Base-by-base conservation (phyloP, 2,329 filamentous ascomycete genomes). In the Samsoniella hepiali region DNA sequence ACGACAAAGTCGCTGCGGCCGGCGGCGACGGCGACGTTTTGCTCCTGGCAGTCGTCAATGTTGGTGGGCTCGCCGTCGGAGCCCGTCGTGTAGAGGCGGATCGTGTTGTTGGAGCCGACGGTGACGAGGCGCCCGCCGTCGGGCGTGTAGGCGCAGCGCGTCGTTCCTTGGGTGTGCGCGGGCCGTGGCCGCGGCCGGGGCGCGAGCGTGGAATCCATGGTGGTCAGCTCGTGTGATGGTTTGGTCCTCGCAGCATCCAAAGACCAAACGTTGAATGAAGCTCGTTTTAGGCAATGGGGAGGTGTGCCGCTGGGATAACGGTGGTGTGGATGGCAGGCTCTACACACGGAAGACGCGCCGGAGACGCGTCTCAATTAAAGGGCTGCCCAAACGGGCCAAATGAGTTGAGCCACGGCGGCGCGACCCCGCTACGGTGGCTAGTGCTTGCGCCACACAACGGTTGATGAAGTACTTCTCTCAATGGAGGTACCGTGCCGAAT, bases 41-140 rank as follows among this genome's bases (percentile, higher is more conserved):
- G 89, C 69, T 97, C 94, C 65, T 90, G 90, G 62, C 90, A 92
- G 67, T 97, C 92, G 73, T 98, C 94, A 63, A 99, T 89, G 63
- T 94, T 97, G 64, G 86, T 88, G 10, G 96, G 95, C 74, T 99
- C 95, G 69, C 93, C 93, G 78, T 96, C 91, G 45, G 90, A 95
- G 65, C 91, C 92, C 15, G 93, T 95, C 68, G 89, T 91, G 80
- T 96, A 99, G 57, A 98, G 86, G 57, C 96, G 91, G 71, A 97
- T 93, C 8, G 91, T 92, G 72, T 96, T 96, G 79, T 98, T 97
- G 64, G 91, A 90, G 67, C 95, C 95, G 65, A 93, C 93, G 11
- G 95, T 98, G 68, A 98, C 87, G 64, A 99, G 83, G 70, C 90
- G 91, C 69, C 84, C 85, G 66, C 96, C 95, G 75, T 96, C 88